Base-by-base conservation (phyloP, 768 basidiomycete species). In the Hemileccinum impolitum region DNA sequence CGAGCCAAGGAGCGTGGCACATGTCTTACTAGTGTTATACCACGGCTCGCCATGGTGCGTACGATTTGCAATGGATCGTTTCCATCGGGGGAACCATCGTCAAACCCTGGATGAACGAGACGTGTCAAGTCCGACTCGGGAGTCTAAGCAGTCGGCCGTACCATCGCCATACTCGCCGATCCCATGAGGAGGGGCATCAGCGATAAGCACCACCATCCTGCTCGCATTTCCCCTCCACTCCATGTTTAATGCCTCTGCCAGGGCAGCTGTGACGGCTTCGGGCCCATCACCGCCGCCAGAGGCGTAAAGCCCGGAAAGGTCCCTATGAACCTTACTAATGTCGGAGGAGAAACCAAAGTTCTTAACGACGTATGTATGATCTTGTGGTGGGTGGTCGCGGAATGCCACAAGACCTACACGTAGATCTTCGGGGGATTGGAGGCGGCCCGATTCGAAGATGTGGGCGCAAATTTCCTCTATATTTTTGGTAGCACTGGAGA, bases 141-240 rank as follows among this genome's bases (percentile, higher is more conserved):
- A 39, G 40, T 7, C 23, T 31, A 14, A 11, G 25, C 11, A 17
- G 30, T 13, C 15, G 42, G 30, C 67, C 78, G 58, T 58, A 92
- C 93, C 94, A 71, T 97, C 95, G 15, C 94, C 95, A 55, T 92
- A 92, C 67, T 97, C 94, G 50, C 94, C 94, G 61, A 97, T 91
- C 3, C 94, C 95, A 71, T 98, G 95, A 14, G 94, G 93, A 32
- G 95, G 95, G 0, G 95, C 95, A 75, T 98, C 95, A 15, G 95
- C 94, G 61, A 97, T 94, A 59, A 97, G 79, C 6, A 98, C 93
- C 43, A 93, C 79, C 92, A 98, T 97, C 75, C 91, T 97, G 64
- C 87, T 90, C 23, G 95, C 89, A 39, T 79, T 70, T 42, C 78
- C 75, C 60, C 95, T 77, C 95, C 95, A 98, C 11, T 92, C 87